Base-by-base conservation (phyloP, 768 basidiomycete species). In the Termitomyces sp. region DNA sequence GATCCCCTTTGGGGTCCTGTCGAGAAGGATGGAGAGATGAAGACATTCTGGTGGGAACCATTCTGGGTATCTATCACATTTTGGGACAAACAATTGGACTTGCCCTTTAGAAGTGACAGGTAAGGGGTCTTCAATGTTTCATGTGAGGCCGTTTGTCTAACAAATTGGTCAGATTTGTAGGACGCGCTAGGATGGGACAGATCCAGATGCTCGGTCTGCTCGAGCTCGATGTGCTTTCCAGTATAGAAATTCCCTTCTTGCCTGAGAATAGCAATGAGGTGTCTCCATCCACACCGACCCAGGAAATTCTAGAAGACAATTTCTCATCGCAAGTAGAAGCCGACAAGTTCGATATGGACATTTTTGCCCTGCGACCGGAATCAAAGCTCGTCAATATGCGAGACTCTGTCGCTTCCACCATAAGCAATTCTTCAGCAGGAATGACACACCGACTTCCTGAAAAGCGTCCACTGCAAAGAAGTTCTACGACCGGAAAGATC, bases 101-200 rank as follows among this genome's bases (percentile, higher is more conserved):
- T 91, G 44, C 92, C 92, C 0, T 86, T 94, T 64, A 78, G 91
- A 49, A 71, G 75, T 62, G 91, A 92, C 69, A 81, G 91, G 90
- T 89, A 69, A 63, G 57, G 55, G 37, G 28, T 47, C 53, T 60
- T 33, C 30, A 19, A 41, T 31, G 17, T 48, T 35, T 10, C 43
- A 15, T 58, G n/a, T 53, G 46, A 21, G 38, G 9, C 3, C 26
- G 14, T 30, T 46, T 49, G 38, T 28, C 59, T 47, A 62, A 19
- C 10, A 19, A 50, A 31, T 56, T 40, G 17, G 41, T 62, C 62
- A 94, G 96, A 58, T 98, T 98, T 67, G 77, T 98, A 26, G 88
- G 93, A 5, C 84, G 96, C 31, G 94, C 91, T n/a, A 91, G 92
- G 73, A 96, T 97, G 93, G 91, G 94, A 64, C 91, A 95, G 66